A percentile compares a stretch with the other conserved stretches of the same genome.
Conservation (phyloP, 306 rosid genomes). For the Styphnolobium japonicum region DNA sequence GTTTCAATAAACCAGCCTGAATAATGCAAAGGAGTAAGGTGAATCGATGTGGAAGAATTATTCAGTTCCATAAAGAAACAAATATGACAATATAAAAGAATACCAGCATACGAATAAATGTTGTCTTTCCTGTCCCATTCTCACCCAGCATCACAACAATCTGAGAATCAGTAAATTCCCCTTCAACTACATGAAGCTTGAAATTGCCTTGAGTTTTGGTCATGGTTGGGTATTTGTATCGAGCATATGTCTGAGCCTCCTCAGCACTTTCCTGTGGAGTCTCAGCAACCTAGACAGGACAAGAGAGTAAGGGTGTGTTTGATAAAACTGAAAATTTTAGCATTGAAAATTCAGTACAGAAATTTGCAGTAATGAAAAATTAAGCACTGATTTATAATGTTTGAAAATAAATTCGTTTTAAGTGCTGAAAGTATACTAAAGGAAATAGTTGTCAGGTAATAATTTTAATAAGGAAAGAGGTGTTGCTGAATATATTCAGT, state of each 20-base stretch:
- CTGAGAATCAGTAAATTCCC: constrained; percentile 98
- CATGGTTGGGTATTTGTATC: constrained; percentile 92
- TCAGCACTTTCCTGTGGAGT: constrained; percentile 95
- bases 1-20: constrained; percentile 98
- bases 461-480: background rate
- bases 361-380: background rate
- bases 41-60: background rate
- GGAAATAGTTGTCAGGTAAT: background rate
- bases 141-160: constrained; percentile 98
- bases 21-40: background rate
- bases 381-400: background rate
- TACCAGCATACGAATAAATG: constrained; percentile 99
- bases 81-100: constrained; percentile 8
- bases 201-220: constrained; percentile 87
- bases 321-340: background rate
- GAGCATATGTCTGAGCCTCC: constrained; percentile 89
- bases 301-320: background rate
- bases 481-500: background rate
- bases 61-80: background rate
- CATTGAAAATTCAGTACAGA: background rate
- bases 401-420: background rate
- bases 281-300: constrained; percentile 82
- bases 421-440: background rate
- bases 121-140: constrained; percentile 98
- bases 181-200: constrained; percentile 77